phyloP scores from a whole-genome alignment of 148 eudicot species.

The Talinum fruticosum region DNA sequence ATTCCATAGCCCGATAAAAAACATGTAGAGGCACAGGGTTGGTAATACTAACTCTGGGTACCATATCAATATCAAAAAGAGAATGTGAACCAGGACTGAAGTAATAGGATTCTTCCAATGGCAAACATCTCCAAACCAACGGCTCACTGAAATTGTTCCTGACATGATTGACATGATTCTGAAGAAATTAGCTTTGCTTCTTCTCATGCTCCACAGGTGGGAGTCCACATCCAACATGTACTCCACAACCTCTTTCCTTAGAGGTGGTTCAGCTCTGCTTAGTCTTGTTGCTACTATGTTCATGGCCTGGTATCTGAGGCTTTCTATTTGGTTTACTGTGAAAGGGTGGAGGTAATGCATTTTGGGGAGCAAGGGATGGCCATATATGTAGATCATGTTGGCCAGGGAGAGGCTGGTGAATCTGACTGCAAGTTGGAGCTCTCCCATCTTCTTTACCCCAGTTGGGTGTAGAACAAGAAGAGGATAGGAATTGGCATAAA shows the following conservation, averaged over 20 bases:
- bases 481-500: constrained; percentile 65
- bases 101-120: constrained; percentile 55
- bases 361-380: constrained; percentile 65
- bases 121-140: constrained; percentile 55
- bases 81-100: constrained; percentile 51
- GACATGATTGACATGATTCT: constrained; percentile 48
- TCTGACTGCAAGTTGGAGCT: constrained; percentile 59
- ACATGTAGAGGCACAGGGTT: constrained; percentile 56
- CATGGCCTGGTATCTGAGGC: constrained; percentile 58
- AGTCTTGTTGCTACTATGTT: constrained; percentile 52
- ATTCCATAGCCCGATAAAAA: constrained; percentile 56
- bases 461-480: constrained; percentile 59
- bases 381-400: constrained; percentile 59
- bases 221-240: constrained; percentile 69
- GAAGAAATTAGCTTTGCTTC: constrained; percentile 70
- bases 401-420: constrained; percentile 66
- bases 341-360: constrained; percentile 67
- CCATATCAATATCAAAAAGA: constrained; percentile 50
- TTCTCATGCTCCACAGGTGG: constrained; percentile 69
- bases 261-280: constrained; percentile 60
- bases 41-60: constrained; percentile 57
- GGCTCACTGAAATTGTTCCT: constrained; percentile 43
- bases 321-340: constrained; percentile 54
- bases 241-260: constrained; percentile 59
- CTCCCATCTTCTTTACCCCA: constrained; percentile 72